These are phyloP conservation scores for Metarhizium anisopliae DNA, from an alignment of 2,329 filamentous ascomycete genomes.

Conservation along the genomic window DNA sequence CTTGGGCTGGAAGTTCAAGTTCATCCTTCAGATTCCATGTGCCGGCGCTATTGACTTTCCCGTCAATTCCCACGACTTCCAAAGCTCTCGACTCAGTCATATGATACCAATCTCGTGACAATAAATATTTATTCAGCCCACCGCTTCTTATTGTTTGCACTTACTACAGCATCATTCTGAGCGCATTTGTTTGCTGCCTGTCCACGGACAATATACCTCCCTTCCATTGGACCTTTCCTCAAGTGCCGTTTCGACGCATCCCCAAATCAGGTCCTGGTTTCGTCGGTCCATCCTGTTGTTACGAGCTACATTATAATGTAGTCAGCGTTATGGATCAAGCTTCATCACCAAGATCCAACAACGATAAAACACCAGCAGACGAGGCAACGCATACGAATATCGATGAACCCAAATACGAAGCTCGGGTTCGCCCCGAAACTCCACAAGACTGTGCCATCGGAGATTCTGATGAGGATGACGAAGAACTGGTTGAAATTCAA, in stretches of 20 bases:
- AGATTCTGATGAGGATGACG: constrained; percentile 9
- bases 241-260: background rate
- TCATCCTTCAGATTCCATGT: background rate
- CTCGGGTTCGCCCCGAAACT: background rate
- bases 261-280: background rate
- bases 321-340: background rate
- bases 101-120: background rate
- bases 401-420: background rate
- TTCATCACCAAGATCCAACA: background rate
- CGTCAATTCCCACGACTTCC: background rate
- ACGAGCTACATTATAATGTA: background rate
- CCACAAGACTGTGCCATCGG: constrained; percentile 6
- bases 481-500: constrained; percentile 5
- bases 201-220: background rate
- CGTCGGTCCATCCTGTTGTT: background rate
- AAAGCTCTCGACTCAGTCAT: background rate
- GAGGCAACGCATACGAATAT: background rate
- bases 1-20: background rate
- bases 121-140: background rate
- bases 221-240: background rate
- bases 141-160: background rate
- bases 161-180: background rate
- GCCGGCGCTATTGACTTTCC: background rate
- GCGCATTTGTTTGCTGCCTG: background rate
- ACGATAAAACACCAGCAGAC: background rate